phyloP scores from a whole-genome alignment of 2,329 filamentous ascomycete genomes.

The Fusarium robinianum region DNA sequence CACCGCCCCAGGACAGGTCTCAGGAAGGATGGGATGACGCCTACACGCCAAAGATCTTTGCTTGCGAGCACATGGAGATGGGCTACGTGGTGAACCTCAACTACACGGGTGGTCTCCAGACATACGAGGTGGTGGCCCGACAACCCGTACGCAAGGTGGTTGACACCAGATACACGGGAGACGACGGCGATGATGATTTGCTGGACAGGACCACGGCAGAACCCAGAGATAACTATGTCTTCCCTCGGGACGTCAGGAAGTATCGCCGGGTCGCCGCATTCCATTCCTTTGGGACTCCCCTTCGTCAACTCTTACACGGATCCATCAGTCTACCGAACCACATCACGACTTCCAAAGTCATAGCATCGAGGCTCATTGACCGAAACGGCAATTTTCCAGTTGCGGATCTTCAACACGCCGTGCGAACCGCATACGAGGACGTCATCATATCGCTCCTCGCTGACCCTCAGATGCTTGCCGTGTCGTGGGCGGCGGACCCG shows the following conservation, averaged over 20 bases:
- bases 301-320: slow-evolving; percentile 21
- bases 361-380: slow-evolving; percentile 20
- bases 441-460: slow-evolving; percentile 27
- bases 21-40: slow-evolving; percentile 18
- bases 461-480: slow-evolving; percentile 25
- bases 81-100: slow-evolving; percentile 26
- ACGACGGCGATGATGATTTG: slow-evolving; percentile 16
- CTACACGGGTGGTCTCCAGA: slow-evolving; percentile 23
- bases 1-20: not conserved
- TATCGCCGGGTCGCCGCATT: slow-evolving; percentile 26
- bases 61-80: slow-evolving; percentile 31
- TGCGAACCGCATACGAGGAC: slow-evolving; percentile 23
- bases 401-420: slow-evolving; percentile 5
- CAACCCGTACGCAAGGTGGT: slow-evolving; percentile 28
- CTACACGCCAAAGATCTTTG: slow-evolving; percentile 21
- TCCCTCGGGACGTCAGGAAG: not conserved
- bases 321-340: slow-evolving; percentile 10
- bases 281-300: slow-evolving; percentile 15
- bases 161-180: slow-evolving; percentile 14
- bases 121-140: slow-evolving; percentile 10
- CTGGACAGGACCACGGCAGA: slow-evolving; percentile 13
- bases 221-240: slow-evolving; percentile 24
- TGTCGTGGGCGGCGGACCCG: slow-evolving; percentile 22
- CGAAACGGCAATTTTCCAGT: slow-evolving; percentile 20
- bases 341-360: slow-evolving; percentile 14